Percentiles rank a stretch among this genome's conserved stretches.
Conservation (phyloP, 1,284 basidiomycete species). For the Caloboletus firmus region DNA sequence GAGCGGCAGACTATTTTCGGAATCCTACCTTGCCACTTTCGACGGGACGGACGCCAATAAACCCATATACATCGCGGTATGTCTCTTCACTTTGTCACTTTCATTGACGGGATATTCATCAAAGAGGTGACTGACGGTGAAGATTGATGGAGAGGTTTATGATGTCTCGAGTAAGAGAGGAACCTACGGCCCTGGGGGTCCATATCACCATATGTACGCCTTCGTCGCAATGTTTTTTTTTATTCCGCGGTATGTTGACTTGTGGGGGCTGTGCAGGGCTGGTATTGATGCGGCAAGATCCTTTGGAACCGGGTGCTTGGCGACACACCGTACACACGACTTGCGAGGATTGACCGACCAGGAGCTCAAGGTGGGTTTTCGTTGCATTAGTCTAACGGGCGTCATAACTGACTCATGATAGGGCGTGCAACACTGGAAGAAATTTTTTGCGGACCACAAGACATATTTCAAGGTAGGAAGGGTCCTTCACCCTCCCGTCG, state of each 20-base stretch:
- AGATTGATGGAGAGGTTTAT: slow-evolving; percentile 92
- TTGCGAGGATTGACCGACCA: slow-evolving; percentile 73
- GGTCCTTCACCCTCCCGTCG: slow-evolving; percentile 73
- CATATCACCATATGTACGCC: slow-evolving; percentile 81
- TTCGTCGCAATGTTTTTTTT: background rate
- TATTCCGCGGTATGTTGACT: slow-evolving; percentile 24
- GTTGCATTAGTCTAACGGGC: background rate
- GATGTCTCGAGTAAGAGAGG: slow-evolving; percentile 78
- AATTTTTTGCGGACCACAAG: slow-evolving; percentile 81
- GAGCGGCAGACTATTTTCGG: slow-evolving; percentile 72
- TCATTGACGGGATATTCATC: slow-evolving; percentile 11
- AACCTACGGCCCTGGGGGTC: slow-evolving; percentile 89
- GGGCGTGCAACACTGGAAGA: slow-evolving; percentile 84
- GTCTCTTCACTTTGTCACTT: slow-evolving; percentile 28
- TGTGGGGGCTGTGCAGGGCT: slow-evolving; percentile 51
- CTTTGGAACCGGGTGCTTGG: slow-evolving; percentile 92
- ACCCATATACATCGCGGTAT: slow-evolving; percentile 84
- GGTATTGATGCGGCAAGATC: slow-evolving; percentile 87
- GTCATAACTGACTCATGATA: slow-evolving; percentile 32
- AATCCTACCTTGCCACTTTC: slow-evolving; percentile 64
- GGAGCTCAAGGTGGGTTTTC: slow-evolving; percentile 60
- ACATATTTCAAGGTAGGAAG: slow-evolving; percentile 77
- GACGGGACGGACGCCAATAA: slow-evolving; percentile 71
- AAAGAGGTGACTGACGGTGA: slow-evolving; percentile 6
- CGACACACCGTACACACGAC: slow-evolving; percentile 87